Conservation (phyloP, 73 alveolate genomes). For the Tetrahymena thermophila region DNA sequence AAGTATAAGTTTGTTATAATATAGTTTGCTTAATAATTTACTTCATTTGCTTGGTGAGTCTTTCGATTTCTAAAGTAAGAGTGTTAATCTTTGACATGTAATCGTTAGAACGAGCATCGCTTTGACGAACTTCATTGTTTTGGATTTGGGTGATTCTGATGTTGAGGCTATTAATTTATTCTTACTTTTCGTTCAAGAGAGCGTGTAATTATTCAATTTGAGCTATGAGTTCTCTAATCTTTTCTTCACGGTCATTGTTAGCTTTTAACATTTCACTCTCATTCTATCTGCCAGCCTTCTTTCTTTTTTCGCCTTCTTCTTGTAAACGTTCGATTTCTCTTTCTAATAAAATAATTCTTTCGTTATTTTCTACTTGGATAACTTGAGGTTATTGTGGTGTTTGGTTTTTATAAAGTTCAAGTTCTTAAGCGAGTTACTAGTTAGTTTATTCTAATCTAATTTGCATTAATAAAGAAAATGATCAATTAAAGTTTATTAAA, state of each 20-base stretch:
- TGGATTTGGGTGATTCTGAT: neutral
- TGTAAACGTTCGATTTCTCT: neutral
- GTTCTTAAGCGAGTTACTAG: neutral
- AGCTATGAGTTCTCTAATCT: neutral
- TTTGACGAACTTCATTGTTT: neutral
- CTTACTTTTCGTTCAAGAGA: neutral
- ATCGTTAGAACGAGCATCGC: neutral
- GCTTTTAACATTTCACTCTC: neutral
- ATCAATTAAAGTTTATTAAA: neutral
- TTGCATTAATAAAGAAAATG: neutral
- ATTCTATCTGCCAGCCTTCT: neutral
- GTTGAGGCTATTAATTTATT: neutral
- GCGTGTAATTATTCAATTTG: neutral
- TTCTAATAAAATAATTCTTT: neutral
- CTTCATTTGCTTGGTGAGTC: constrained; percentile 4
- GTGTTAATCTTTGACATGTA: neutral
- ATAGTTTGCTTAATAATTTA: neutral
- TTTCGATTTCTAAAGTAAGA: neutral
- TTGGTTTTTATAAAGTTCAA: neutral
- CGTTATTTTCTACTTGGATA: neutral
- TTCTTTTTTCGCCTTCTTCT: neutral
- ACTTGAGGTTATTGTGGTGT: neutral
- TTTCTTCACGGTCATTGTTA: neutral
- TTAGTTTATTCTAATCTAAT: neutral
- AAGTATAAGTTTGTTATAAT: neutral